Conservation (phyloP, 1,139 yeast species). For the Magnusiomyces fungicola region DNA sequence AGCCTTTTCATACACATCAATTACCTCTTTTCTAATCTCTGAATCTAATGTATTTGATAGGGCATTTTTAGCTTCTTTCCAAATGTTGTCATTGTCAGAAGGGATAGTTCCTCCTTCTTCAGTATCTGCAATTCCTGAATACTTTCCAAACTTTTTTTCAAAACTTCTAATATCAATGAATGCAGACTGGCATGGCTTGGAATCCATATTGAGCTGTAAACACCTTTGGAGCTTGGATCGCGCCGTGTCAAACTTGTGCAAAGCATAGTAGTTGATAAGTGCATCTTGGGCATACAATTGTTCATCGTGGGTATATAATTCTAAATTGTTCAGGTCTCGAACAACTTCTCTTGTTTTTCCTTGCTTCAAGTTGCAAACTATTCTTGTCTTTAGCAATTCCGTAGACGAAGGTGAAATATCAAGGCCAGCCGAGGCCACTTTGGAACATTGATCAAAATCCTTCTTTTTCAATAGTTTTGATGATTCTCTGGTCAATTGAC, state of each 20-base stretch:
- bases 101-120: conserved; percentile 4
- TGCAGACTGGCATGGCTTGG: conserved; percentile 43
- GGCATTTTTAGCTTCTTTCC: conserved; percentile 4
- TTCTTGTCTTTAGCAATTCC: not conserved
- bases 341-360: conserved; percentile 31
- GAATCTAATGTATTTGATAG: not conserved
- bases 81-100: conserved; percentile 9
- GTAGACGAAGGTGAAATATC: conserved; percentile 23
- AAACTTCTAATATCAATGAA: conserved; percentile 42
- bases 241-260: conserved; percentile 46
- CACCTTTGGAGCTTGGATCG: conserved; percentile 50
- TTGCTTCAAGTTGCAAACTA: conserved; percentile 26
- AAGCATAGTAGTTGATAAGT: conserved; percentile 43
- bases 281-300: conserved; percentile 32
- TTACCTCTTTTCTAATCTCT: not conserved
- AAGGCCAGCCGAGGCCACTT: conserved; percentile 23
- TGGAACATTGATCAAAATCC: conserved; percentile 19
- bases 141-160: conserved; percentile 25
- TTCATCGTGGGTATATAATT: conserved; percentile 21
- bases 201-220: conserved; percentile 63
- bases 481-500: conserved; percentile 9
- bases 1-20: conserved; percentile 3
- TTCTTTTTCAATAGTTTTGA: conserved; percentile 3
- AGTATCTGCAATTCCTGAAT: conserved; percentile 8
- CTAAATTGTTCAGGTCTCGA: conserved; percentile 30